Conservation (phyloP, 257 asterid genomes). For the Primulina tabacum region DNA sequence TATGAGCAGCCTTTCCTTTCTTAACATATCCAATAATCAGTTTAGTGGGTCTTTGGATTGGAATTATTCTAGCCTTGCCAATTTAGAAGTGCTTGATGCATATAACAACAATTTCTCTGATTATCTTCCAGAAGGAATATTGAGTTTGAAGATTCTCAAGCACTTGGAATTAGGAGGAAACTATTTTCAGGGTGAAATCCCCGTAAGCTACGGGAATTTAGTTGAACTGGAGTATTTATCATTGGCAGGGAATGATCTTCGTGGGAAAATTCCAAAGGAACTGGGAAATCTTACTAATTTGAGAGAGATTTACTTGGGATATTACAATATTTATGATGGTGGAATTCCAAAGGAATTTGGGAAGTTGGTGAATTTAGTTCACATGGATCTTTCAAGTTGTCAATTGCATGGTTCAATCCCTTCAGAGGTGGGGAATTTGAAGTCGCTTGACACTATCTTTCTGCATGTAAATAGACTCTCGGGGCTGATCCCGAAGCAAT, state of each 20-base stretch:
- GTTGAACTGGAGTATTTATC: slow-evolving; percentile 62
- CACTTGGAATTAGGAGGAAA: slow-evolving; percentile 86
- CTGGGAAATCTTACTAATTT: slow-evolving; percentile 75
- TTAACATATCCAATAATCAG: slow-evolving; percentile 74
- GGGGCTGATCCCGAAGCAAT: slow-evolving; percentile 66
- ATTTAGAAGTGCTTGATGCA: slow-evolving; percentile 63
- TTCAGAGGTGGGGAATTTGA: slow-evolving; percentile 64
- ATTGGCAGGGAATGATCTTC: slow-evolving; percentile 74
- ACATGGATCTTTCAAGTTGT: slow-evolving; percentile 70
- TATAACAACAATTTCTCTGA: slow-evolving; percentile 80
- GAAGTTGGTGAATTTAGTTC: slow-evolving; percentile 57
- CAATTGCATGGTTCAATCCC: slow-evolving; percentile 78
- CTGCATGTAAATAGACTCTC: slow-evolving; percentile 62
- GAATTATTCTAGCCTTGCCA: slow-evolving; percentile 65
- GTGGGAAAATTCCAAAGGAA: slow-evolving; percentile 65
- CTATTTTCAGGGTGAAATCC: slow-evolving; percentile 66
- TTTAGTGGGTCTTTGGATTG: slow-evolving; percentile 65
- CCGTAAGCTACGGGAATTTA: slow-evolving; percentile 54
- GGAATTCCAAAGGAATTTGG: slow-evolving; percentile 89
- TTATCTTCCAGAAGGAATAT: slow-evolving; percentile 62
- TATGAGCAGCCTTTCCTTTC: slow-evolving; percentile 51
- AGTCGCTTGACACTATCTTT: slow-evolving; percentile 56
- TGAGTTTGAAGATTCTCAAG: slow-evolving; percentile 52
- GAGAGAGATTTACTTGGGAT: slow-evolving; percentile 79
- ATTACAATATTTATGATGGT: slow-evolving; percentile 58